A percentile compares a stretch with the other conserved stretches of the same genome.
phyloP scores from a whole-genome alignment of 208 protist species.

The Wallacemonas sp. region DNA sequence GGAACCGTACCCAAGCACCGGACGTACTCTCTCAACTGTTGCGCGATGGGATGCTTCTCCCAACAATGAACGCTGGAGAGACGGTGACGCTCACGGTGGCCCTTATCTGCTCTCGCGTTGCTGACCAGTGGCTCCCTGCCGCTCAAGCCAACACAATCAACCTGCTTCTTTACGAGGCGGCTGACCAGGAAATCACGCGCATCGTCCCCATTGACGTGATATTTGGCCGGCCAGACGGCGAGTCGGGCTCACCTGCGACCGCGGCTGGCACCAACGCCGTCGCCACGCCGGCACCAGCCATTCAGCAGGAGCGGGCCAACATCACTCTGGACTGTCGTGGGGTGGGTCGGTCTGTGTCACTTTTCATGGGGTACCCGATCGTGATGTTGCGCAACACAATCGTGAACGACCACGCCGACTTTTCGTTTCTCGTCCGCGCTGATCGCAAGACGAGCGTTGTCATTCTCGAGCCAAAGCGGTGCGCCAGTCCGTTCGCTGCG shows the following conservation, averaged over 20 bases:
- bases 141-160: slow-evolving; percentile 78
- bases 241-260: slow-evolving; percentile 20
- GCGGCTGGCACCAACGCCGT: not conserved
- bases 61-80: slow-evolving; percentile 73
- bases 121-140: slow-evolving; percentile 47
- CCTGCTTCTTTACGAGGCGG: slow-evolving; percentile 76
- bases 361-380: slow-evolving; percentile 76
- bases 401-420: slow-evolving; percentile 70
- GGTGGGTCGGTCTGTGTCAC: slow-evolving; percentile 7
- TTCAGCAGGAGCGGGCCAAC: slow-evolving; percentile 10
- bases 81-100: slow-evolving; percentile 63
- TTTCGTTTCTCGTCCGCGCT: slow-evolving; percentile 64
- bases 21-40: slow-evolving; percentile 57
- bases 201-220: slow-evolving; percentile 85
- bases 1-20: slow-evolving; percentile 30
- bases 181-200: slow-evolving; percentile 80
- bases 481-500: slow-evolving; percentile 29
- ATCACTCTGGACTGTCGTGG: slow-evolving; percentile 5
- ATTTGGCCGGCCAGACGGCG: slow-evolving; percentile 56
- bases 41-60: slow-evolving; percentile 71
- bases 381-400: slow-evolving; percentile 69
- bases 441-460: slow-evolving; percentile 62
- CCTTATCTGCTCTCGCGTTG: slow-evolving; percentile 48
- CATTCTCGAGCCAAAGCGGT: slow-evolving; percentile 73
- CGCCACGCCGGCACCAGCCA: not conserved